Evolutionary conservation across 2,329 filamentous ascomycete genomes (phyloP), one percentile per base, ranked within the genome.

Genomic region (Colletotrichum chrysophilum): DNA sequence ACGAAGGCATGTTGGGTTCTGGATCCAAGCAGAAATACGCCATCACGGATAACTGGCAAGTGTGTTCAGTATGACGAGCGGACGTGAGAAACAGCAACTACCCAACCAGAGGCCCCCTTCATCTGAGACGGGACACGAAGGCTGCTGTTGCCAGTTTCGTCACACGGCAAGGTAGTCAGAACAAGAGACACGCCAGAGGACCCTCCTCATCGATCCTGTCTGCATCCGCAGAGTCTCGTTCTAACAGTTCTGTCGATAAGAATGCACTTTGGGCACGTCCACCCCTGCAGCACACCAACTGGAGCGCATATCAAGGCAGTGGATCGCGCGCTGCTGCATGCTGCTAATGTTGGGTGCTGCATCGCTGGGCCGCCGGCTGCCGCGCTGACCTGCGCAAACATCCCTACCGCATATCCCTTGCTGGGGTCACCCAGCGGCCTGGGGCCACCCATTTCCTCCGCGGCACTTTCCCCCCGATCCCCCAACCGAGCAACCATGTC

Each of bases 331-430:
- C 36, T 48, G 62, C 62, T 52, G 62, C 62, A 64, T 66, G 36
- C 8, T 61, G 2, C 18, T 32, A 30, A 21, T 55, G 65, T 48
- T 21, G 18, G 43, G 10, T 67, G 65, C 38, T 48, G 43, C 43
- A 48, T 48, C 43, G 43, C 43, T 48, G 43, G 43, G 10, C 14
- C 18, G 8, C n/a, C 26, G 55, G 55, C 65, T 67, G 28, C 36
- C 18, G 36, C 36, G 36, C 26, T 52, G 36, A 14, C 28, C 24
- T 30, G 24, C 56, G 56, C 56, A 2, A 38, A 28, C n/a, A 74
- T 56, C 71, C 66, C 66, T 74, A 70, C 66, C 66, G n/a, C 48
- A 38, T 32, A 64, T 65, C 70, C 73, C 64, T 75, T 67, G 43
- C 70, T 36, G 43, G 64, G 69, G 69, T 64, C 65, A 60, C 43